Conservation (phyloP, 257 asterid species). For the Fraxinus cuspidata region DNA sequence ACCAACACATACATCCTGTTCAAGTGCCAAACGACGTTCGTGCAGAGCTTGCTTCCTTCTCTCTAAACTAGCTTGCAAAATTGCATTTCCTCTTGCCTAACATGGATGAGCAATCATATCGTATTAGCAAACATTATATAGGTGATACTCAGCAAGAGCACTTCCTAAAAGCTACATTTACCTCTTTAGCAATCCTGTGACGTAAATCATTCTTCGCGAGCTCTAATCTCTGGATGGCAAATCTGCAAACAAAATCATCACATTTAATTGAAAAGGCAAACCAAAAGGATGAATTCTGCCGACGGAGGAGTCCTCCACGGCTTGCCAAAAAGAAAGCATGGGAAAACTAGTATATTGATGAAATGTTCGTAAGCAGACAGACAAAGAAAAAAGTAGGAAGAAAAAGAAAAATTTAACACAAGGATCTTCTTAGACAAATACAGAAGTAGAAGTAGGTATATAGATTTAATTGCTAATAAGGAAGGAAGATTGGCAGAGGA, state of each 20-base stretch:
- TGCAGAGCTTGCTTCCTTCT: slow-evolving; percentile 94
- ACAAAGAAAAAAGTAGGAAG: not conserved
- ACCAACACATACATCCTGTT: slow-evolving; percentile 74
- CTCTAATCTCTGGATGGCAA: slow-evolving; percentile 93
- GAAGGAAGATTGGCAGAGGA: not conserved
- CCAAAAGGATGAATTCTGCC: not conserved
- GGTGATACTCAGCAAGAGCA: slow-evolving; percentile 5
- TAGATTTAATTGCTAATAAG: not conserved
- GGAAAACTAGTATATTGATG: slow-evolving; percentile 6
- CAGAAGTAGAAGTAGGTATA: not conserved
- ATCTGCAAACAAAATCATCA: slow-evolving; percentile 44
- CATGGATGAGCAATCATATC: slow-evolving; percentile 21
- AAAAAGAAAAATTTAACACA: not conserved
- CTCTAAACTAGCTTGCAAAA: slow-evolving; percentile 94
- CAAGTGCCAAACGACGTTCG: slow-evolving; percentile 91
- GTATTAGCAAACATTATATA: slow-evolving; percentile 22
- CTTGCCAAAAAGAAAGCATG: not conserved
- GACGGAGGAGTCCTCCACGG: not conserved
- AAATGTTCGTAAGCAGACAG: not conserved
- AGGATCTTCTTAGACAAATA: not conserved
- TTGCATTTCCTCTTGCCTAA: slow-evolving; percentile 94
- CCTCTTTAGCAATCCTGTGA: slow-evolving; percentile 95
- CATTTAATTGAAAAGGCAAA: slow-evolving; percentile 27
- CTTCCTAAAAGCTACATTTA: slow-evolving; percentile 30
- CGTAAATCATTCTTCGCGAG: slow-evolving; percentile 84